Percentiles rank a stretch among this genome's conserved stretches.
phyloP scores from a whole-genome alignment of 2,329 filamentous ascomycete genomes.

The Ilyonectria mors-panacis region DNA sequence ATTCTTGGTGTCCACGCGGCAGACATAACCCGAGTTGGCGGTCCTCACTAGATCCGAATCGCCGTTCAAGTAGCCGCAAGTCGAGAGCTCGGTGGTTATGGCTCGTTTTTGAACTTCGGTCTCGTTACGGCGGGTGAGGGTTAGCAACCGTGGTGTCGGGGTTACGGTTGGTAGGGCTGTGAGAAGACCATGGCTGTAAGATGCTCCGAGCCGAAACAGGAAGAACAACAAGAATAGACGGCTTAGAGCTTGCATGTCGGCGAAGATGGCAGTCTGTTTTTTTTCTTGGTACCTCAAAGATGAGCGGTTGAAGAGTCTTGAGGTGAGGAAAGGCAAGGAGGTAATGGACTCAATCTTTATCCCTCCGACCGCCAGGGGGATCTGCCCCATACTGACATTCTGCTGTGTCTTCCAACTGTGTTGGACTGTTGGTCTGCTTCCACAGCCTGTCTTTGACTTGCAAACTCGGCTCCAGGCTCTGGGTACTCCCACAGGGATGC shows the following conservation, averaged over 20 bases:
- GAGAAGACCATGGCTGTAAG: background rate
- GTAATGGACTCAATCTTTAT: background rate
- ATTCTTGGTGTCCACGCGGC: slow-evolving; percentile 52
- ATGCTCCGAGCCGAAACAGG: background rate
- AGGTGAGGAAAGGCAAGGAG: background rate
- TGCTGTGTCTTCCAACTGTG: background rate
- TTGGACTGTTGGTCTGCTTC: background rate
- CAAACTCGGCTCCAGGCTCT: background rate
- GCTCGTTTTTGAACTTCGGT: slow-evolving; percentile 18
- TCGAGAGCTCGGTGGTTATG: slow-evolving; percentile 43
- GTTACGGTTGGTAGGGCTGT: background rate
- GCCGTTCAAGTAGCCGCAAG: slow-evolving; percentile 53
- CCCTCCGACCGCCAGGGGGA: background rate
- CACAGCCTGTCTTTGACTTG: background rate
- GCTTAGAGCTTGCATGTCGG: slow-evolving; percentile 47
- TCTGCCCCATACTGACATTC: background rate
- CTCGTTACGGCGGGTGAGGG: background rate
- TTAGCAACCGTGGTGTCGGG: background rate
- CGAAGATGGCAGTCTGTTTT: no score
- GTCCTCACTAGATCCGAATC: slow-evolving; percentile 49
- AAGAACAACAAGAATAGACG: background rate
- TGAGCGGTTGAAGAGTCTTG: background rate
- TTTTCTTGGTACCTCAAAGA: background rate
- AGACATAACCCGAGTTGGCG: slow-evolving; percentile 53
- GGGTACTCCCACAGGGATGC: background rate